Percentiles rank a stretch among this genome's conserved stretches.
Conservation (phyloP, 306 rosid genomes). For the Crataegus laevigata region DNA sequence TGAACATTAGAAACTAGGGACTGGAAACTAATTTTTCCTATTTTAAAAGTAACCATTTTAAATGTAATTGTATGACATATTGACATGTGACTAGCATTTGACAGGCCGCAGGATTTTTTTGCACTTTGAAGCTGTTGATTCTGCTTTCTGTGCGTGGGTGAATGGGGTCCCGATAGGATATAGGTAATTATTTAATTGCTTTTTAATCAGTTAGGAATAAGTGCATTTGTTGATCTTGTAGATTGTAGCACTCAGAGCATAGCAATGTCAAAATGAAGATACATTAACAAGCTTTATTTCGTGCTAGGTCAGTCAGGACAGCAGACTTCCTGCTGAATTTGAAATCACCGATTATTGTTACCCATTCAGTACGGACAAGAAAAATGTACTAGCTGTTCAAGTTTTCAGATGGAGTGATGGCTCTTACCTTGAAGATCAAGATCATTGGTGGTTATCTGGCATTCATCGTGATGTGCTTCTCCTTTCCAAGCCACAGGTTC, state of each 20-base stretch:
- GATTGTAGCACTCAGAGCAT: background rate
- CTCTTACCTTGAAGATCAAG: constrained; percentile 94
- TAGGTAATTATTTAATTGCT: constrained; percentile 38
- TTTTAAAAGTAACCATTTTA: background rate
- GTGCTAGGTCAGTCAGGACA: constrained; percentile 86
- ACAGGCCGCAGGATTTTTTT: constrained; percentile 85
- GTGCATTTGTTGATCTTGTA: background rate
- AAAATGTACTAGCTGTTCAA: constrained; percentile 87
- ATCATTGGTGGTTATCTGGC: constrained; percentile 94
- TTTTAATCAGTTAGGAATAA: background rate
- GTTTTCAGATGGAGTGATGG: constrained; percentile 97
- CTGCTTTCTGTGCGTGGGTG: constrained; percentile 89
- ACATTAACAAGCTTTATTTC: constrained; percentile 26
- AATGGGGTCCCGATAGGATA: constrained; percentile 85
- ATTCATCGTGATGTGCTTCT: constrained; percentile 94
- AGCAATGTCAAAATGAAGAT: background rate
- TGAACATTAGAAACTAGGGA: too few relatives aligned
- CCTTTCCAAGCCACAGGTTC: constrained; percentile 81
- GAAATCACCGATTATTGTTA: constrained; percentile 84
- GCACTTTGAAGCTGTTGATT: constrained; percentile 97
- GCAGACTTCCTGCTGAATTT: constrained; percentile 91
- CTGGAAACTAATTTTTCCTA: too few relatives aligned
- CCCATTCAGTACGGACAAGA: constrained; percentile 51
- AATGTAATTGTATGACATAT: background rate
- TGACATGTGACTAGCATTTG: constrained; percentile 18